A percentile compares a stretch with the other conserved stretches of the same genome.
Evolutionary conservation across 2,329 filamentous ascomycete genomes (phyloP).

Genomic region (Fonsecaea pedrosoi): DNA sequence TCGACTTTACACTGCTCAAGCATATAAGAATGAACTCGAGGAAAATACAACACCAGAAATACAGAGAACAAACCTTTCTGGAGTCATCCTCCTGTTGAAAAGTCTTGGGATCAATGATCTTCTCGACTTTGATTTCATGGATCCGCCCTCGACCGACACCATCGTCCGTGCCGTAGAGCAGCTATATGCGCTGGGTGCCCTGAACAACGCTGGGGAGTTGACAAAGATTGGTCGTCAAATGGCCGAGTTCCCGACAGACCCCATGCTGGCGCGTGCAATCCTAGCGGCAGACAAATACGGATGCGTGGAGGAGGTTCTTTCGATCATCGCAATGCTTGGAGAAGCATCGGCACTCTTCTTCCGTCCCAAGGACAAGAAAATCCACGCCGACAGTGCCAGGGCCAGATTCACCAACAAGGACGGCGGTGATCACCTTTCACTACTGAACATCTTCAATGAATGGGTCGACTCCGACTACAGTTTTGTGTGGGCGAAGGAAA

Average conservation of each 20-base stretch:
- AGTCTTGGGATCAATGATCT: slow-evolving; percentile 93
- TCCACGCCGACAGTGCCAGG: slow-evolving; percentile 89
- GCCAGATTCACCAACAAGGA: slow-evolving; percentile 88
- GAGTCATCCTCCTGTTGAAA: slow-evolving; percentile 92
- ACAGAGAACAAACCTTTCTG: slow-evolving; percentile 88
- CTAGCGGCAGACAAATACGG: slow-evolving; percentile 86
- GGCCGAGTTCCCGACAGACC: slow-evolving; percentile 92
- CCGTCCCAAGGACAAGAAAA: slow-evolving; percentile 94
- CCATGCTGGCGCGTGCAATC: slow-evolving; percentile 87
- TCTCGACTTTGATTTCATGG: slow-evolving; percentile 97
- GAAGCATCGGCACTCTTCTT: slow-evolving; percentile 91
- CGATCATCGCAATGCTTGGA: slow-evolving; percentile 91
- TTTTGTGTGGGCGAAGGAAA: slow-evolving; percentile 86
- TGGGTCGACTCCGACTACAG: slow-evolving; percentile 93
- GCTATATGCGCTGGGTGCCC: slow-evolving; percentile 85
- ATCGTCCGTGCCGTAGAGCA: slow-evolving; percentile 88
- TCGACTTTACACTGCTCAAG: slow-evolving; percentile 89
- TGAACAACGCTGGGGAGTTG: slow-evolving; percentile 86
- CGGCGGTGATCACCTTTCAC: slow-evolving; percentile 85
- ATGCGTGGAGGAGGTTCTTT: slow-evolving; percentile 92
- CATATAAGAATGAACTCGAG: slow-evolving; percentile 93
- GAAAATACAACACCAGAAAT: slow-evolving; percentile 93
- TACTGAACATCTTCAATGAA: slow-evolving; percentile 93
- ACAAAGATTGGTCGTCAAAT: slow-evolving; percentile 92
- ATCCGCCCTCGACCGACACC: slow-evolving; percentile 86